A percentile compares a stretch with the other conserved stretches of the same genome.
phyloP scores from a whole-genome alignment of 164 flowering plant genomes.

The Buxus sempervirens region DNA sequence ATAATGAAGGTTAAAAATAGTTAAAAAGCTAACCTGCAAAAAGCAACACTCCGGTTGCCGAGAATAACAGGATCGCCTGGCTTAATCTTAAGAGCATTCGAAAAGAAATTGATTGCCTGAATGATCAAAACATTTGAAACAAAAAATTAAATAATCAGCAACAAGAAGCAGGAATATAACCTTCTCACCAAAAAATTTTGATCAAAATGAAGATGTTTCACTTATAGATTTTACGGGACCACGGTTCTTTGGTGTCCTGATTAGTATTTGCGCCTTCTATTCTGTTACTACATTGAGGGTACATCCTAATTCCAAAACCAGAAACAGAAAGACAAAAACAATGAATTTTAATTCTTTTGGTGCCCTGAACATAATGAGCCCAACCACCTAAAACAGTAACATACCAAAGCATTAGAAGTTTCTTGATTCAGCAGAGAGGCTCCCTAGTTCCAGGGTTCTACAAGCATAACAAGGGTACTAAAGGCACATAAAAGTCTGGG shows the following conservation, averaged over 20 bases:
- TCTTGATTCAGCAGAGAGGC: not conserved
- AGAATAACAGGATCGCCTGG: constrained; percentile 73
- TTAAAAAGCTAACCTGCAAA: constrained; percentile 51
- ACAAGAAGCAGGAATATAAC: not conserved
- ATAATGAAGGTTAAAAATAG: too few species aligned
- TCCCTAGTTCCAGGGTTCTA: not conserved
- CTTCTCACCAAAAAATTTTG: not conserved
- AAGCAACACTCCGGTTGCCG: constrained; percentile 72
- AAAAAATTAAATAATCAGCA: not conserved
- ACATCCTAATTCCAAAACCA: too few species aligned
- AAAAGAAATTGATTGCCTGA: constrained; percentile 73
- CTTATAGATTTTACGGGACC: too few species aligned
- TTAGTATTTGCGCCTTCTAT: too few species aligned
- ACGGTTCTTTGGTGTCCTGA: too few species aligned
- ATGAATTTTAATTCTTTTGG: too few species aligned
- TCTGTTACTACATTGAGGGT: too few species aligned
- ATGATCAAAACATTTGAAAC: constrained; percentile 14
- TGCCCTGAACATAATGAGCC: too few species aligned
- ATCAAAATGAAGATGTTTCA: not conserved
- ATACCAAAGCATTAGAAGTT: too few species aligned
- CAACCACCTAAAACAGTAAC: too few species aligned
- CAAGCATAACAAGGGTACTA: not conserved
- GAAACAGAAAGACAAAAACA: too few species aligned
- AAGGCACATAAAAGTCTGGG: too few species aligned
- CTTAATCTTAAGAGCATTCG: constrained; percentile 67